These are phyloP conservation scores for Moesziomyces parantarcticus DNA, from an alignment of 1,284 basidiomycete genomes.

Conservation along the genomic window DNA sequence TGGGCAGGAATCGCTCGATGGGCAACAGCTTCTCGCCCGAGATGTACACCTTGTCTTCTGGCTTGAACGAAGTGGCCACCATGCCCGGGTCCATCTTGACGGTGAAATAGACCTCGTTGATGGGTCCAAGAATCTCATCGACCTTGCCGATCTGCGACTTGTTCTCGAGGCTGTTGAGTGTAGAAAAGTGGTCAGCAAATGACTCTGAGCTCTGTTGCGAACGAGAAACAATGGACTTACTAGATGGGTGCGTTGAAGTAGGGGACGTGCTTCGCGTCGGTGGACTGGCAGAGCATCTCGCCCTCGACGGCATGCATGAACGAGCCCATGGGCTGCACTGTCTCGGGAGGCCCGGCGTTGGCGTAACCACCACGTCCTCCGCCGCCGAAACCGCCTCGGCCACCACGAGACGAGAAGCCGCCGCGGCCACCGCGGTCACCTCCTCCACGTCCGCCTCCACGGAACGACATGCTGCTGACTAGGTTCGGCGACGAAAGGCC, in stretches of 20 bases:
- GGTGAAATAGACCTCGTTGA: slow-evolving; percentile 98
- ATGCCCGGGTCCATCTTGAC: slow-evolving; percentile 97
- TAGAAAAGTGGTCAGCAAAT: no score
- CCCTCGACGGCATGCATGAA: slow-evolving; percentile 86
- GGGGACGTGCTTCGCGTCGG: slow-evolving; percentile 77
- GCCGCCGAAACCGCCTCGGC: slow-evolving; percentile 57
- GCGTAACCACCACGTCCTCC: slow-evolving; percentile 56
- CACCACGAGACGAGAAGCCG: slow-evolving; percentile 56
- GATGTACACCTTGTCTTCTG: slow-evolving; percentile 98
- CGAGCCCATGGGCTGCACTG: slow-evolving; percentile 65
- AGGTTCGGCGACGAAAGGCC: background rate
- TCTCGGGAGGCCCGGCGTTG: slow-evolving; percentile 63
- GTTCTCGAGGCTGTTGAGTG: slow-evolving; percentile 77
- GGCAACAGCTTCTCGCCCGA: slow-evolving; percentile 94
- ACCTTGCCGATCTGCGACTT: slow-evolving; percentile 95
- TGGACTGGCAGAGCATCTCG: slow-evolving; percentile 94
- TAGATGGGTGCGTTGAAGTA: slow-evolving; percentile 99
- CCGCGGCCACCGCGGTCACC: slow-evolving; percentile 55
- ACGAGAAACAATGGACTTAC: slow-evolving; percentile 37
- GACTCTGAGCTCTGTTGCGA: no score
- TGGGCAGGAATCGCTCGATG: slow-evolving; percentile 95
- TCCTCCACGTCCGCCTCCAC: slow-evolving; percentile 56
- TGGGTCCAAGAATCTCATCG: slow-evolving; percentile 95
- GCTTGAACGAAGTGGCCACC: slow-evolving; percentile 93
- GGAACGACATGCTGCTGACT: slow-evolving; percentile 51